Conservation (phyloP, 495 filamentous ascomycete species). For the Penicillium mononematosum region DNA sequence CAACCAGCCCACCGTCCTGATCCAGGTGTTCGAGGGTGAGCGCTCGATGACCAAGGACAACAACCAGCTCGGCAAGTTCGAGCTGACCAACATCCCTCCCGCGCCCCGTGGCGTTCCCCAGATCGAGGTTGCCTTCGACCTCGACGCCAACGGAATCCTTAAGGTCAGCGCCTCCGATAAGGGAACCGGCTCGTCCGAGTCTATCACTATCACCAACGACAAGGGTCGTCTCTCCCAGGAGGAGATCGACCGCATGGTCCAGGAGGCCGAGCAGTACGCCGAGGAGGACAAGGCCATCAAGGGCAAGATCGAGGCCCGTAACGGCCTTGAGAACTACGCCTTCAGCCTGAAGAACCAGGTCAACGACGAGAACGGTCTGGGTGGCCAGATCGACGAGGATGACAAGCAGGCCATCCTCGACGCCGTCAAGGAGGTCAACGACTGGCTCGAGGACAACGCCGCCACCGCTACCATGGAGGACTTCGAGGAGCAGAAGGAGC, state of each 20-base stretch:
- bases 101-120: conserved; percentile 95
- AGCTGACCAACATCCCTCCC: conserved; percentile 91
- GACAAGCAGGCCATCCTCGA: conserved; percentile 98
- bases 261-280: conserved; percentile 95
- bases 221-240: conserved; percentile 94
- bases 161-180: conserved; percentile 95
- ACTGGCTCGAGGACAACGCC: conserved; percentile 98
- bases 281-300: conserved; percentile 98
- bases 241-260: conserved; percentile 97
- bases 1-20: conserved; percentile 95
- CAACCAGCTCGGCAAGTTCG: conserved; percentile 96
- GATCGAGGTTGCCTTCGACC: conserved; percentile 96
- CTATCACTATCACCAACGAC: conserved; percentile 97
- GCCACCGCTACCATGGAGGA: conserved; percentile 83
- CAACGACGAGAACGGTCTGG: conserved; percentile 94
- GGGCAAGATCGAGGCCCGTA: conserved; percentile 90
- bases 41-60: conserved; percentile 95
- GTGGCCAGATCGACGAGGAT: conserved; percentile 96
- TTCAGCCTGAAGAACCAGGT: conserved; percentile 99
- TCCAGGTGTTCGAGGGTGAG: conserved; percentile 97
- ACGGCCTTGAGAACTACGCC: conserved; percentile 93
- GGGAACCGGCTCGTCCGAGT: conserved; percentile 94
- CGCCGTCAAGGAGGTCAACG: conserved; percentile 93
- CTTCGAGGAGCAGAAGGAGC: conserved; percentile 99
- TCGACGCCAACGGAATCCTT: conserved; percentile 96